These are phyloP conservation scores for Mycena metata DNA, from an alignment of 768 basidiomycete species.

Conservation along the genomic window DNA sequence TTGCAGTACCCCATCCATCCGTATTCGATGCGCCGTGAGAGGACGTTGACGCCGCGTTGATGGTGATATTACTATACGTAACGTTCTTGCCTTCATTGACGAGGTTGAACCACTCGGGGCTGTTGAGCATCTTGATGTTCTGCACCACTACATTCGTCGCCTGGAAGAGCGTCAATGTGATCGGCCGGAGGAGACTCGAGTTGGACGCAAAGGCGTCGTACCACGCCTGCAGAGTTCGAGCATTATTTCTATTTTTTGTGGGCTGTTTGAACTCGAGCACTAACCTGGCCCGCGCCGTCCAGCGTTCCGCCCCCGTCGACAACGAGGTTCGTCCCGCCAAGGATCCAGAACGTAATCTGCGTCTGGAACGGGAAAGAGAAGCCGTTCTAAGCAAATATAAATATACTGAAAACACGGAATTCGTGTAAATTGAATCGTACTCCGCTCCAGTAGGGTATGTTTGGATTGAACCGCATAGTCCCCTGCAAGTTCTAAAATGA, in stretches of 20 bases:
- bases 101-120: slow-evolving; percentile 32
- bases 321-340: slow-evolving; percentile 63
- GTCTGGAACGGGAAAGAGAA: slow-evolving; percentile 68
- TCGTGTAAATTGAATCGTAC: slow-evolving; percentile 39
- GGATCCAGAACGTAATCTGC: slow-evolving; percentile 67
- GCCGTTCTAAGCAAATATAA: slow-evolving; percentile 53
- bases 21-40: slow-evolving; percentile 61
- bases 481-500: slow-evolving; percentile 59
- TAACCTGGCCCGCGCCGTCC: slow-evolving; percentile 73
- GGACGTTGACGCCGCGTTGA: slow-evolving; percentile 61
- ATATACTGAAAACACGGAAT: background rate
- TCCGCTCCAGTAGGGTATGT: slow-evolving; percentile 68
- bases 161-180: slow-evolving; percentile 35
- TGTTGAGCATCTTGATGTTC: slow-evolving; percentile 35
- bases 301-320: slow-evolving; percentile 74
- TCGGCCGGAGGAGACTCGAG: slow-evolving; percentile 34
- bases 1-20: slow-evolving; percentile 62
- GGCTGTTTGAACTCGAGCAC: slow-evolving; percentile 22
- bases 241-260: background rate
- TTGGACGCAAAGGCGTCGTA: slow-evolving; percentile 62
- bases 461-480: slow-evolving; percentile 62
- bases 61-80: slow-evolving; percentile 60
- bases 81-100: slow-evolving; percentile 64
- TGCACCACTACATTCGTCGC: slow-evolving; percentile 35
- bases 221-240: slow-evolving; percentile 57